These are phyloP conservation scores for Solanum tacnaense DNA, from an alignment of 257 asterid species.

Conservation along the genomic window DNA sequence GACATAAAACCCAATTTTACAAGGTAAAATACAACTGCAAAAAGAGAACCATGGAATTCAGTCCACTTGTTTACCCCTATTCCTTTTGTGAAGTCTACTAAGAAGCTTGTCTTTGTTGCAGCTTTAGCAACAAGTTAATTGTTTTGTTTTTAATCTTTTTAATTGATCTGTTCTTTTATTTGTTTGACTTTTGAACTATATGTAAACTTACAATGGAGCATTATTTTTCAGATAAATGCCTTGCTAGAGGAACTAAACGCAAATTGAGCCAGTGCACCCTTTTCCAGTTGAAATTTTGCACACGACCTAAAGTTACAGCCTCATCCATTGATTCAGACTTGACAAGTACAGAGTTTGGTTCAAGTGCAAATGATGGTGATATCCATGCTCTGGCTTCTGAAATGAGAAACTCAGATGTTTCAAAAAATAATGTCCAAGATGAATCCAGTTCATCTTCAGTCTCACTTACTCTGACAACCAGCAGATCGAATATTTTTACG, in stretches of 20 bases:
- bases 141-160: neutral
- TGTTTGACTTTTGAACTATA: neutral
- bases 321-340: conserved; percentile 12
- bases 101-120: neutral
- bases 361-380: neutral
- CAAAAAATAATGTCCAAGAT: conserved; percentile 9
- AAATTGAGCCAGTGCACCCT: conserved; percentile 76
- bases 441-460: neutral
- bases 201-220: neutral
- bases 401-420: conserved; percentile 8
- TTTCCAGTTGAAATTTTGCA: conserved; percentile 57
- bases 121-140: neutral
- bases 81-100: neutral
- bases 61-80: neutral
- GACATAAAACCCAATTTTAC: neutral
- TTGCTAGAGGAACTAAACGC: conserved; percentile 61
- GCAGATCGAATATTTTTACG: neutral
- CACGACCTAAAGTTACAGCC: conserved; percentile 34
- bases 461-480: conserved; percentile 7
- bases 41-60: neutral
- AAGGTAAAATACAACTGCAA: neutral
- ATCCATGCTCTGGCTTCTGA: conserved; percentile 4
- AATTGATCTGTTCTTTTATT: neutral
- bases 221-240: conserved; percentile 65
- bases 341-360: conserved; percentile 3